Evolutionary conservation across 1,139 yeast species (phyloP).

Genomic region (Pichia sp.): DNA sequence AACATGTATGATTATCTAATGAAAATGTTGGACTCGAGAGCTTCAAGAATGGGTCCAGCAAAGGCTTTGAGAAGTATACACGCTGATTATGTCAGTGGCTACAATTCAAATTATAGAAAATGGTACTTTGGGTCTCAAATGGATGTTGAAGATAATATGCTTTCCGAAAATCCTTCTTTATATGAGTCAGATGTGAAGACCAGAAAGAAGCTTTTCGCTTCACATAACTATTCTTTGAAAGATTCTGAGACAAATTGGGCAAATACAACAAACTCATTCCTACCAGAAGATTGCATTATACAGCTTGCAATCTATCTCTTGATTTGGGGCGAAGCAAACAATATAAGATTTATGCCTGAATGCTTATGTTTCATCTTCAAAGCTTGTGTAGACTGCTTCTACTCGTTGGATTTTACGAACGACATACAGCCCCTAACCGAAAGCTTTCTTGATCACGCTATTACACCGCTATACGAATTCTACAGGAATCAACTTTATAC

Average conservation of each 20-base stretch:
- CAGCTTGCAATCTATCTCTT: slow-evolving; percentile 68
- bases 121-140: slow-evolving; percentile 75
- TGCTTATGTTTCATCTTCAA: slow-evolving; percentile 76
- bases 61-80: slow-evolving; percentile 58
- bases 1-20: slow-evolving; percentile 65
- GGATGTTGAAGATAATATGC: slow-evolving; percentile 62
- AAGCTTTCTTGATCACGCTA: slow-evolving; percentile 57
- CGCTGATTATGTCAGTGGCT: slow-evolving; percentile 71
- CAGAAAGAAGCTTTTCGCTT: slow-evolving; percentile 27
- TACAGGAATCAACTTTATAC: slow-evolving; percentile 51
- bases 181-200: slow-evolving; percentile 25
- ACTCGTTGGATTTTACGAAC: slow-evolving; percentile 37
- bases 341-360: slow-evolving; percentile 78
- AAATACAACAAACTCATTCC: slow-evolving; percentile 41
- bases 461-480: slow-evolving; percentile 71
- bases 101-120: slow-evolving; percentile 59
- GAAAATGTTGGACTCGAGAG: slow-evolving; percentile 61
- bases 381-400: slow-evolving; percentile 64
- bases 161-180: slow-evolving; percentile 16
- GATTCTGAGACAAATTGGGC: slow-evolving; percentile 46
- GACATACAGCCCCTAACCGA: slow-evolving; percentile 23
- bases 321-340: slow-evolving; percentile 90
- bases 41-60: slow-evolving; percentile 55
- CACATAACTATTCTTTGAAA: slow-evolving; percentile 26
- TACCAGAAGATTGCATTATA: slow-evolving; percentile 45